These are phyloP conservation scores for Eleusine coracana DNA, from an alignment of 176 grass and related monocot genomes.

Conservation along the genomic window DNA sequence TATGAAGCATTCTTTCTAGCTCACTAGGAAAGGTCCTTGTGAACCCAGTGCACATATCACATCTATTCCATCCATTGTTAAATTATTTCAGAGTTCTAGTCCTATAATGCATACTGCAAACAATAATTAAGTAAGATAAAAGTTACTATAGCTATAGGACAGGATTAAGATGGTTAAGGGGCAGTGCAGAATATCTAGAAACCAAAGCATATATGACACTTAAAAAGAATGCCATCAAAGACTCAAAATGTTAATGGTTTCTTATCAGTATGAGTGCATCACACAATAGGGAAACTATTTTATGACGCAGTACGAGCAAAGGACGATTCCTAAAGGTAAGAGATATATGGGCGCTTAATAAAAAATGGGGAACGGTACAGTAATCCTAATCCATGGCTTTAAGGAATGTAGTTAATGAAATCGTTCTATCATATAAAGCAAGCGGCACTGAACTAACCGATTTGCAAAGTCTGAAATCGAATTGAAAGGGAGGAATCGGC, in stretches of 20 bases:
- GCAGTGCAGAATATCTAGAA: too few relatives aligned
- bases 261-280: background rate
- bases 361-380: background rate
- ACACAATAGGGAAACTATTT: background rate
- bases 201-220: background rate
- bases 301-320: background rate
- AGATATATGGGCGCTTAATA: background rate
- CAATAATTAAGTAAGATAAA: background rate
- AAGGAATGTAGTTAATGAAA: background rate
- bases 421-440: background rate
- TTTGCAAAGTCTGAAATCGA: background rate
- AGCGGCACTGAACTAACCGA: background rate
- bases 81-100: background rate
- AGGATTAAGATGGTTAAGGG: background rate
- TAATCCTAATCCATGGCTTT: background rate
- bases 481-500: conserved; percentile 29
- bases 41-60: background rate
- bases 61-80: background rate
- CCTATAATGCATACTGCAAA: background rate
- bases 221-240: background rate
- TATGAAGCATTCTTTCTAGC: background rate
- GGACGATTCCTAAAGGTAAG: background rate
- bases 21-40: background rate
- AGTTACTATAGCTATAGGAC: background rate
- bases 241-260: background rate